A percentile compares a stretch with the other conserved stretches of the same genome.
These are phyloP conservation scores for Eragrostis tef DNA, from an alignment of 202 grass and related monocot species.

Conservation along the genomic window DNA sequence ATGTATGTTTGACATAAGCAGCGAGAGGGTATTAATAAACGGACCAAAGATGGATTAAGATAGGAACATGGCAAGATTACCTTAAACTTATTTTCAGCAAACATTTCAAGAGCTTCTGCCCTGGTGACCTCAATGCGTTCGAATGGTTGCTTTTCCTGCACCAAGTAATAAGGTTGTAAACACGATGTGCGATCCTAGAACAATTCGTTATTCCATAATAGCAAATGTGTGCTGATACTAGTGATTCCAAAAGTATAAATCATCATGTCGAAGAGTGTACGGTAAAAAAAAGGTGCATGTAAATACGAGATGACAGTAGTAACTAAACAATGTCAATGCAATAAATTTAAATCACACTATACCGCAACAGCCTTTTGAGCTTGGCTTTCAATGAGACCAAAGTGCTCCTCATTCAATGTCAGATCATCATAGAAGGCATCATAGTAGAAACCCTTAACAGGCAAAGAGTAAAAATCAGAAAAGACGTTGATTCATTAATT, in stretches of 20 bases:
- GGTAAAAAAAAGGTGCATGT: background rate
- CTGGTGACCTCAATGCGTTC: constrained; percentile 96
- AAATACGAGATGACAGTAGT: background rate
- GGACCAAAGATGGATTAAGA: background rate
- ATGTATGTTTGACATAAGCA: constrained; percentile 18
- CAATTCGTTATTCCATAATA: constrained; percentile 19
- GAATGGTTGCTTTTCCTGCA: constrained; percentile 97
- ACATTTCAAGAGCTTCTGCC: constrained; percentile 89
- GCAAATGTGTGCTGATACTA: constrained; percentile 6
- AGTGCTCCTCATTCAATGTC: constrained; percentile 90
- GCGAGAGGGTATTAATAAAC: constrained; percentile 9
- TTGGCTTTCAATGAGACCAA: constrained; percentile 74
- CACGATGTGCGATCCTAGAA: constrained; percentile 11
- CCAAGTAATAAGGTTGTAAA: constrained; percentile 34
- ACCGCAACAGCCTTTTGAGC: constrained; percentile 90
- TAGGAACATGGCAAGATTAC: constrained; percentile 42
- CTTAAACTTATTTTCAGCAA: constrained; percentile 97
- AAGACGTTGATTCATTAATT: constrained; percentile 35
- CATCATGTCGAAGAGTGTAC: background rate
- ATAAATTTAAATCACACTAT: constrained; percentile 49
- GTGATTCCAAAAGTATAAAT: constrained; percentile 20
- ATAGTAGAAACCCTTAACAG: constrained; percentile 90
- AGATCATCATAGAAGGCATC: constrained; percentile 84
- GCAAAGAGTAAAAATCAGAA: constrained; percentile 40
- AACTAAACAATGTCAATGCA: constrained; percentile 35